Evolutionary conservation across 768 basidiomycete genomes (phyloP).

Genomic region (Amanita pseudoporphyria): DNA sequence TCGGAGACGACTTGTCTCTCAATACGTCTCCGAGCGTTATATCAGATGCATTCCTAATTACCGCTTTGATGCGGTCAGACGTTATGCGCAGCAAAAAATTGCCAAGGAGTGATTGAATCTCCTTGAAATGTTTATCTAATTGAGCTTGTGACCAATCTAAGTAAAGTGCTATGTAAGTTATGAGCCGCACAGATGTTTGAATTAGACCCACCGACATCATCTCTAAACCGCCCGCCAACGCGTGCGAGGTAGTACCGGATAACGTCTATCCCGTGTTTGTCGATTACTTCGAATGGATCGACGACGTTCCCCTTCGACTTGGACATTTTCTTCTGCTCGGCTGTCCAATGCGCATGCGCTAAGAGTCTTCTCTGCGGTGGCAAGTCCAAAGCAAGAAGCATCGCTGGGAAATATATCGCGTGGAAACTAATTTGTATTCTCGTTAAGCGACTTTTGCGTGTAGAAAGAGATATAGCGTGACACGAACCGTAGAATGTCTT

Average conservation of each 20-base stretch:
- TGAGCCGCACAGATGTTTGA: not conserved
- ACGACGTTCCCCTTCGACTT: slow-evolving; percentile 84
- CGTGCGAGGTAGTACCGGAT: slow-evolving; percentile 77
- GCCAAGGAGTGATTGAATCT: slow-evolving; percentile 58
- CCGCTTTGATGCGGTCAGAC: slow-evolving; percentile 35
- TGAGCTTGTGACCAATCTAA: slow-evolving; percentile 70
- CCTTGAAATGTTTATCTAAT: slow-evolving; percentile 49
- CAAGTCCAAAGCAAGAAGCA: slow-evolving; percentile 61
- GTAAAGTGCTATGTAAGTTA: too few relatives aligned
- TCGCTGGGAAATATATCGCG: slow-evolving; percentile 79
- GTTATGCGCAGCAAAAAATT: slow-evolving; percentile 69
- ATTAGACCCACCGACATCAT: slow-evolving; percentile 71
- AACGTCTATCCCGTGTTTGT: slow-evolving; percentile 58
- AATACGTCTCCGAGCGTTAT: slow-evolving; percentile 11
- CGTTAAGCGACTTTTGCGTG: too few relatives aligned
- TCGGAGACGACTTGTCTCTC: slow-evolving; percentile 14
- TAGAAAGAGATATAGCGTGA: not conserved
- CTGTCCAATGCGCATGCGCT: slow-evolving; percentile 80
- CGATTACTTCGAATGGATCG: slow-evolving; percentile 67
- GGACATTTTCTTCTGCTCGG: slow-evolving; percentile 78
- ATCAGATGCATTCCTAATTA: slow-evolving; percentile 8
- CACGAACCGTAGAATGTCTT: slow-evolving; percentile 74
- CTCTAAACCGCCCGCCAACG: slow-evolving; percentile 64
- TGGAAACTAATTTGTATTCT: slow-evolving; percentile 52
- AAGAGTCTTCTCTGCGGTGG: slow-evolving; percentile 36